Conservation (phyloP, 2,329 filamentous ascomycete species). For the Aspergillus sp. region DNA sequence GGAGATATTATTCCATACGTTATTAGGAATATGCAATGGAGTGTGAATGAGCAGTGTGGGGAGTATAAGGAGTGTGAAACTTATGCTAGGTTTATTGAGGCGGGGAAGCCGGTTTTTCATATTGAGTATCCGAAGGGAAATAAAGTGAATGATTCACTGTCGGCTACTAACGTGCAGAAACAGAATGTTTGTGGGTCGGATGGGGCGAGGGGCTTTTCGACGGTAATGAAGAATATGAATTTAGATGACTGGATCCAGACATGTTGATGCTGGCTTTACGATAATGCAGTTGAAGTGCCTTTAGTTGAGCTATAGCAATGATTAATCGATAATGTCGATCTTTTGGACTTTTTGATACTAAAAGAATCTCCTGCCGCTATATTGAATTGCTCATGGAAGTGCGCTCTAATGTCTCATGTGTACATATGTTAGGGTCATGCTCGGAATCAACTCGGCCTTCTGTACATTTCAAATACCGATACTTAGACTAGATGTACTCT, state of each 20-base stretch:
- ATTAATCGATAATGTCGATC: too few species aligned
- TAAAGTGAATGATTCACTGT: constrained; percentile 26
- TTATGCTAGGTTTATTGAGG: constrained; percentile 53
- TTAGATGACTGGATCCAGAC: constrained; percentile 58
- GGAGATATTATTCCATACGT: constrained; percentile 51
- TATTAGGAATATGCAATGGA: constrained; percentile 53
- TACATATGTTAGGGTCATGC: too few species aligned
- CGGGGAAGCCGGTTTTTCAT: constrained; percentile 63
- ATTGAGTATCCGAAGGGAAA: constrained; percentile 61
- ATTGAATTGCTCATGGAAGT: too few species aligned
- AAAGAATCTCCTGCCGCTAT: too few species aligned
- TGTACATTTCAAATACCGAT: too few species aligned
- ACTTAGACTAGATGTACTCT: too few species aligned
- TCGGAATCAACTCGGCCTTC: too few species aligned
- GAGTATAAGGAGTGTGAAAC: constrained; percentile 54
- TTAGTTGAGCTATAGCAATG: too few species aligned
- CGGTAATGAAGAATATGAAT: constrained; percentile 59
- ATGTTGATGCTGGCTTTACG: constrained; percentile 30
- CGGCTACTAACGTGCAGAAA: constrained; percentile 29
- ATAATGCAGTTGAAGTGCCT: too few species aligned
- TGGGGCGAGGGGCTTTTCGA: constrained; percentile 51
- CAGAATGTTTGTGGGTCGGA: constrained; percentile 42
- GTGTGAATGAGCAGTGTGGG: constrained; percentile 64
- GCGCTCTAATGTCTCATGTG: too few species aligned
- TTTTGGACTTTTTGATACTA: too few species aligned